A percentile compares a stretch with the other conserved stretches of the same genome.
Conservation (phyloP, 768 basidiomycete species). For the Nidula microcarpa region DNA sequence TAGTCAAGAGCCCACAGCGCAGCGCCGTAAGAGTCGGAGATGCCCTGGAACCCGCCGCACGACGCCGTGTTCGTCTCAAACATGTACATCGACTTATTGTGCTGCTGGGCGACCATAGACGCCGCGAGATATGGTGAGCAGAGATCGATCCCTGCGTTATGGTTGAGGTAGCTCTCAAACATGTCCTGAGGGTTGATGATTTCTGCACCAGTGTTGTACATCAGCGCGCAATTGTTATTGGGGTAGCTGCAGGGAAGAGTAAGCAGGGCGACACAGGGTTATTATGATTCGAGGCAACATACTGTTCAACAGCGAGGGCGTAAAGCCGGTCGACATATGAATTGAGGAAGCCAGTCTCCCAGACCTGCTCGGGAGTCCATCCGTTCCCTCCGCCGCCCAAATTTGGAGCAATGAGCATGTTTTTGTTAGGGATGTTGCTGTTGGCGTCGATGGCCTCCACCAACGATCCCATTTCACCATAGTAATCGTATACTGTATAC, state of each 20-base stretch:
- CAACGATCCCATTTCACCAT: conserved; percentile 30
- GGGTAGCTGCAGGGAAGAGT: conserved; percentile 23
- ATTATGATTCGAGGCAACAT: conserved; percentile 6
- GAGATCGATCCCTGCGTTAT: conserved; percentile 47
- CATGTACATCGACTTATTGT: conserved; percentile 54
- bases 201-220: conserved; percentile 35
- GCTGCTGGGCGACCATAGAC: conserved; percentile 36
- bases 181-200: conserved; percentile 37
- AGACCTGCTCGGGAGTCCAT: conserved; percentile 46
- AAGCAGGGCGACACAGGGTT: no score
- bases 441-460: conserved; percentile 17
- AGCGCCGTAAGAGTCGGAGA: conserved; percentile 60
- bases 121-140: conserved; percentile 49
- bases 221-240: conserved; percentile 57
- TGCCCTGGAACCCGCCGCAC: conserved; percentile 68
- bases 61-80: conserved; percentile 70
- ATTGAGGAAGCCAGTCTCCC: conserved; percentile 48
- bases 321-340: conserved; percentile 35
- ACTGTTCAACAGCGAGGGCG: conserved; percentile 59
- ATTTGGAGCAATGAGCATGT: conserved; percentile 58
- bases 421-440: conserved; percentile 17
- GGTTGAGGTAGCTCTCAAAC: conserved; percentile 57
- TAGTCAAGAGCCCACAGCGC: conserved; percentile 67
- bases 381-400: conserved; percentile 34
- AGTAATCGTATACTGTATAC: conserved; percentile 41